Evolutionary conservation across 1,284 basidiomycete genomes (phyloP).

Genomic region (Moesziomyces sp.): DNA sequence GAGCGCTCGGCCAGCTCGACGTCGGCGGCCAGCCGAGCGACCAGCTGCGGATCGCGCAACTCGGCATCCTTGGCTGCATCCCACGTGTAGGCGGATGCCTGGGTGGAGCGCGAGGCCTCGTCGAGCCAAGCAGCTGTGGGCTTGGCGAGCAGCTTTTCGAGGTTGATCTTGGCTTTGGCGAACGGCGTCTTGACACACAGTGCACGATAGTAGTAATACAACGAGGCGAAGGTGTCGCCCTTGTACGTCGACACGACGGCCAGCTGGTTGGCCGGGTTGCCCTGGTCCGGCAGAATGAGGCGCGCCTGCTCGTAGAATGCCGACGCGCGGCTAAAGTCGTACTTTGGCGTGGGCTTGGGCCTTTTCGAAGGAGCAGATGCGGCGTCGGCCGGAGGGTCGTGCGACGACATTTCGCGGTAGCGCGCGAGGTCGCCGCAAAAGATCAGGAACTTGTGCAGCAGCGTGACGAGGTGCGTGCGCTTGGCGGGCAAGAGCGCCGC

Average conservation of each 20-base stretch:
- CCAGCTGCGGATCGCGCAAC: slow-evolving; percentile 24
- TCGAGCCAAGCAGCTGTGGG: slow-evolving; percentile 42
- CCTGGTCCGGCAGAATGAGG: slow-evolving; percentile 58
- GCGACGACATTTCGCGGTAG: slow-evolving; percentile 84
- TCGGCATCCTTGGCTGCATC: slow-evolving; percentile 24
- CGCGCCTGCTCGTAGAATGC: slow-evolving; percentile 62
- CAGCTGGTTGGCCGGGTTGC: slow-evolving; percentile 90
- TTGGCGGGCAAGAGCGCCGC: slow-evolving; percentile 51
- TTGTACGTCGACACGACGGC: slow-evolving; percentile 89
- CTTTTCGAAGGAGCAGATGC: slow-evolving; percentile 13
- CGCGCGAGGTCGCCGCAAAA: slow-evolving; percentile 93
- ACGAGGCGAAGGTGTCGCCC: slow-evolving; percentile 80
- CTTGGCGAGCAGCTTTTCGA: slow-evolving; percentile 72
- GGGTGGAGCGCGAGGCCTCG: slow-evolving; percentile 14
- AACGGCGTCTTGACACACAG: slow-evolving; percentile 87
- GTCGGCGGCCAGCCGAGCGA: slow-evolving; percentile 23
- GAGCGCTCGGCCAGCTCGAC: slow-evolving; percentile 19
- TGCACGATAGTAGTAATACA: slow-evolving; percentile 90
- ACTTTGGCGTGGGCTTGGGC: slow-evolving; percentile 15
- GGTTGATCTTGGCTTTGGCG: slow-evolving; percentile 85
- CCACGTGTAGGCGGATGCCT: slow-evolving; percentile 18
- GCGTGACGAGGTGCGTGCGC: slow-evolving; percentile 63
- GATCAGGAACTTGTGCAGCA: slow-evolving; percentile 86
- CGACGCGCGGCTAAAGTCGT: slow-evolving; percentile 57
- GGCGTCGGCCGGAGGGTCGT: slow-evolving; percentile 19